Evolutionary conservation across 495 filamentous ascomycete species (phyloP).

Genomic region (Tricharina praecox): DNA sequence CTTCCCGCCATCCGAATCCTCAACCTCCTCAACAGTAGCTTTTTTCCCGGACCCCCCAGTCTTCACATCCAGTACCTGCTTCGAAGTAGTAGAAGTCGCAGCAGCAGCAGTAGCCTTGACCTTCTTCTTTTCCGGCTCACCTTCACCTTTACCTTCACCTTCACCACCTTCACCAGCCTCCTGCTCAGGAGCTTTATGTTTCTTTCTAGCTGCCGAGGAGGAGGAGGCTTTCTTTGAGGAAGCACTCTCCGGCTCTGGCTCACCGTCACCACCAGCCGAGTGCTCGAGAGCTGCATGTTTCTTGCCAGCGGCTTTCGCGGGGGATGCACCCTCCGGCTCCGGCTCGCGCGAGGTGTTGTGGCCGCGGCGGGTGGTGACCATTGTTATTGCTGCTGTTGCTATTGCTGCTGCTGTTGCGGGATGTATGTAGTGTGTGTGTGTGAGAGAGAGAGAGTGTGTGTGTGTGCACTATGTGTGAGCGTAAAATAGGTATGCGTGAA

Average conservation of each 20-base stretch:
- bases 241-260: not conserved
- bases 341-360: not conserved
- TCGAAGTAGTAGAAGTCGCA: not conserved
- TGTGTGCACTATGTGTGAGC: too few relatives aligned
- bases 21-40: slow-evolving; percentile 6
- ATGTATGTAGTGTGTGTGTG: too few relatives aligned
- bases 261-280: not conserved
- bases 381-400: too few relatives aligned
- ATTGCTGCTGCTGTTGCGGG: too few relatives aligned
- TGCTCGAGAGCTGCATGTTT: not conserved
- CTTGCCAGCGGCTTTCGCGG: not conserved
- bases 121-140: slow-evolving; percentile 6
- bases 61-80: not conserved
- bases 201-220: not conserved
- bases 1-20: slow-evolving; percentile 7
- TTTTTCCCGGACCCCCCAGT: slow-evolving; percentile 4
- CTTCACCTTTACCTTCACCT: too few relatives aligned
- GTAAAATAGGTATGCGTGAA: too few relatives aligned
- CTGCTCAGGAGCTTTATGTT: not conserved
- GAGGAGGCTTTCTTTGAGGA: not conserved
- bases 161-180: too few relatives aligned
- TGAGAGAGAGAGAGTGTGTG: too few relatives aligned
- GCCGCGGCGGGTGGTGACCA: slow-evolving; percentile 12
- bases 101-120: not conserved
- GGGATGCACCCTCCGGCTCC: not conserved